A percentile compares a stretch with the other conserved stretches of the same genome.
Evolutionary conservation across 75 land plant genomes (phyloP).

Genomic region (Pinus albicaulis): DNA sequence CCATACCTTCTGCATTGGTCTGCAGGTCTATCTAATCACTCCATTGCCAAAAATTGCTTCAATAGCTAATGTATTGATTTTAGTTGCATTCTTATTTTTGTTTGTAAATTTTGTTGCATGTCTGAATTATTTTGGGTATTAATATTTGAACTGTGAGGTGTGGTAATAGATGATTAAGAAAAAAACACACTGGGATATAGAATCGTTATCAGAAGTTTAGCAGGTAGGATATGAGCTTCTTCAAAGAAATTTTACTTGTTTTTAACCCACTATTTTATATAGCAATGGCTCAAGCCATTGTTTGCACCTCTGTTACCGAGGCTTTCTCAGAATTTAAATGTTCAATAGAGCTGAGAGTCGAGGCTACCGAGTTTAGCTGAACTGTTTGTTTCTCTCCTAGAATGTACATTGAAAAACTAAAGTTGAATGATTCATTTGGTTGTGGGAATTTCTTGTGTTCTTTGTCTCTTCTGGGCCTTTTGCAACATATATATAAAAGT

Average conservation of each 20-base stretch:
- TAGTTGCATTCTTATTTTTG: neutral
- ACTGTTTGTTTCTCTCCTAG: neutral
- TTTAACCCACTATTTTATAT: neutral
- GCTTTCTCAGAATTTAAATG: neutral
- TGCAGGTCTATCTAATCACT: slow-evolving; percentile 53
- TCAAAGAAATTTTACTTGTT: neutral
- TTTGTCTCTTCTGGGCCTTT: too few species aligned
- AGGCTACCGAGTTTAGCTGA: neutral
- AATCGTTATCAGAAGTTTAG: neutral
- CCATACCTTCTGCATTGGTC: slow-evolving; percentile 93
- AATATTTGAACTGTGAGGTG: neutral
- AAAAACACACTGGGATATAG: neutral
- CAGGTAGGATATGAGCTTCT: neutral
- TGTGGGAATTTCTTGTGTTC: too few species aligned
- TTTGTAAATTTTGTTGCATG: neutral
- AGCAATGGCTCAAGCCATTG: neutral
- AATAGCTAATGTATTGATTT: neutral
- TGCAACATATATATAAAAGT: too few species aligned
- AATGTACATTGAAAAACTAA: neutral
- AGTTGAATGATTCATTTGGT: neutral
- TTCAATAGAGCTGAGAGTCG: neutral
- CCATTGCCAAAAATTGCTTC: neutral
- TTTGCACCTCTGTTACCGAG: neutral
- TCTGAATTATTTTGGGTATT: neutral
- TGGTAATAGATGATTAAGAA: neutral